Conservation (phyloP, 495 filamentous ascomycete genomes). For the Podospora bellae-mahoneyi region DNA sequence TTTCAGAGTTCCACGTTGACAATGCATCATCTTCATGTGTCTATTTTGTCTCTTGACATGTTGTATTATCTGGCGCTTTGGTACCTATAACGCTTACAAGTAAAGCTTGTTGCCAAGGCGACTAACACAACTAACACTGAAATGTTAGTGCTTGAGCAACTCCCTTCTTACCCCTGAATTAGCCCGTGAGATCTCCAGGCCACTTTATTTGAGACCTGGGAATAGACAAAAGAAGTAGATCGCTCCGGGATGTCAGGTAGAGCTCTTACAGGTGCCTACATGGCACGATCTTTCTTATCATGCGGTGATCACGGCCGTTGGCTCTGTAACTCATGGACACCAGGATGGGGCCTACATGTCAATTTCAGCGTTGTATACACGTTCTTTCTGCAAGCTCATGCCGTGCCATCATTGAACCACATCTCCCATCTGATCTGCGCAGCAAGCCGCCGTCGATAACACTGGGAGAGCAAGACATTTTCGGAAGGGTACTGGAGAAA, state of each 20-base stretch:
- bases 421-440: not conserved
- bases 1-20: no score
- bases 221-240: no score
- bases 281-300: no score
- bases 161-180: not conserved
- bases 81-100: no score
- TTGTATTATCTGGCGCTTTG: no score
- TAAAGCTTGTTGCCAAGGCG: not conserved
- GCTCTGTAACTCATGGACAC: not conserved
- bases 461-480: not conserved
- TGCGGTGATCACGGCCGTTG: not conserved
- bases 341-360: not conserved
- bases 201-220: no score
- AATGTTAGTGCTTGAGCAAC: not conserved
- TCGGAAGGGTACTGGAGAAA: not conserved
- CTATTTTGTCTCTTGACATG: no score
- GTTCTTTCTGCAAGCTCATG: not conserved
- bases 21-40: no score
- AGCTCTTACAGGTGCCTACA: no score
- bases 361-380: not conserved
- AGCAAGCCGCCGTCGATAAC: not conserved
- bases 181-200: no score
- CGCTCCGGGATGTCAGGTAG: no score
- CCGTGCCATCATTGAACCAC: not conserved
- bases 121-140: not conserved